Base-by-base conservation (phyloP, 495 filamentous ascomycete species). In the Penicillium waksmanii region DNA sequence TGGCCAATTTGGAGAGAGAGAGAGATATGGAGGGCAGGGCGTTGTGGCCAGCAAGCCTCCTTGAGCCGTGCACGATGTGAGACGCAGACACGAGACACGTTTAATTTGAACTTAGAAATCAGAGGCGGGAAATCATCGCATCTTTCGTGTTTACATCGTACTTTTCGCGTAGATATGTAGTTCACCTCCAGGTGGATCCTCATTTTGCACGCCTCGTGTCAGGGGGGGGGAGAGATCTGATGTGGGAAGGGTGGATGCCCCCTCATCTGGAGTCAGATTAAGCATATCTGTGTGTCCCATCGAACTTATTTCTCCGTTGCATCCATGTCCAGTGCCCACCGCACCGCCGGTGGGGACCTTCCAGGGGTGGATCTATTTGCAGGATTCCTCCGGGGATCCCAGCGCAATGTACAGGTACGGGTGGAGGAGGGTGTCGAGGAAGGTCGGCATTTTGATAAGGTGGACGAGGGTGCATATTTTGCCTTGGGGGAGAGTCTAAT, bases 241-340 rank as follows among this genome's bases (percentile, higher is more conserved):
- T 50, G 50, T 44, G 51, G 47, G 57, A 55, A 47, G 23, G 47
- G 56, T 58, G 56, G 57, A 33, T 63, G 50, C 58, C 55, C 60
- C 56, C 51, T n/a, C 62, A 62, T 68, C 58, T 68, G 68, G 63
- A 66, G 68, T 70, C 58, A 68, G 68, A 60, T 70, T 70, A 70
- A 70, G 68, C 68, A 70, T 70, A 70, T 70, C 67, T 70, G 58
- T 55, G 65, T 66, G 53, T 65, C 58, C 63, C 63, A 60, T 62
- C 60, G 56, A 58, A 66, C 53, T 60, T 65, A 57, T 67, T 66
- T 64, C 58, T 68, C 65, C 67, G 63, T 68, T 56, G 63, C 66
- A 70, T 64, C 68, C 68, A 68, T 70, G 68, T 68, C 56, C 62
- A 64, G 66, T 68, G 68, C 60, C 68, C 68, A 70, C 68, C 57